Percentiles rank a stretch among this genome's conserved stretches.
Evolutionary conservation across 1,139 yeast genomes (phyloP).

Genomic region (Zygosaccharomyces pseudobailii): DNA sequence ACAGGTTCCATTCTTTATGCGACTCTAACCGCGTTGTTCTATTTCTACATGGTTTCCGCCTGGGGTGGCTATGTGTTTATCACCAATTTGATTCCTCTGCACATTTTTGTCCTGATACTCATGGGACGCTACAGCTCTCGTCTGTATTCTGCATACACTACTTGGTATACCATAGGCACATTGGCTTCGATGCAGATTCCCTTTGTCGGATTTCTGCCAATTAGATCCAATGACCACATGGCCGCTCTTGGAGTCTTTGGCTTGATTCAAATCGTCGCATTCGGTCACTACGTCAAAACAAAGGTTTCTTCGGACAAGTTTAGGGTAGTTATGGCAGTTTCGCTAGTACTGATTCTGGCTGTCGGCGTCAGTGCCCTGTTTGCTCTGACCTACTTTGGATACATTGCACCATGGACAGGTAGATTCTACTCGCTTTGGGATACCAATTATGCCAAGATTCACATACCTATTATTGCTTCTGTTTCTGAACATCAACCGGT

Average conservation of each 20-base stretch:
- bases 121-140: constrained; percentile 92
- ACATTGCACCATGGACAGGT: constrained; percentile 99
- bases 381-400: constrained; percentile 80
- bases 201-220: constrained; percentile 94
- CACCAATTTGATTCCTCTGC: constrained; percentile 94
- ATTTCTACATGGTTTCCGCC: constrained; percentile 99
- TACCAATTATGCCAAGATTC: constrained; percentile 94
- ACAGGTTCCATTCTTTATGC: constrained; percentile 86
- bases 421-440: constrained; percentile 99
- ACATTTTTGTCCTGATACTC: constrained; percentile 78
- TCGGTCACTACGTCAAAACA: constrained; percentile 76
- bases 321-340: constrained; percentile 61
- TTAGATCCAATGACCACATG: constrained; percentile 97
- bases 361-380: constrained; percentile 70
- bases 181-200: constrained; percentile 99
- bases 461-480: constrained; percentile 97
- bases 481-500: constrained; percentile 99
- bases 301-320: constrained; percentile 73
- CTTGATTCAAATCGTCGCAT: constrained; percentile 80
- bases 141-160: constrained; percentile 84
- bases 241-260: constrained; percentile 98
- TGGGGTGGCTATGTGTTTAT: constrained; percentile 99
- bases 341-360: constrained; percentile 50
- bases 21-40: constrained; percentile 76
- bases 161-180: constrained; percentile 97